phyloP scores from a whole-genome alignment of 2,329 filamentous ascomycete genomes.

The Ciborinia camelliae region DNA sequence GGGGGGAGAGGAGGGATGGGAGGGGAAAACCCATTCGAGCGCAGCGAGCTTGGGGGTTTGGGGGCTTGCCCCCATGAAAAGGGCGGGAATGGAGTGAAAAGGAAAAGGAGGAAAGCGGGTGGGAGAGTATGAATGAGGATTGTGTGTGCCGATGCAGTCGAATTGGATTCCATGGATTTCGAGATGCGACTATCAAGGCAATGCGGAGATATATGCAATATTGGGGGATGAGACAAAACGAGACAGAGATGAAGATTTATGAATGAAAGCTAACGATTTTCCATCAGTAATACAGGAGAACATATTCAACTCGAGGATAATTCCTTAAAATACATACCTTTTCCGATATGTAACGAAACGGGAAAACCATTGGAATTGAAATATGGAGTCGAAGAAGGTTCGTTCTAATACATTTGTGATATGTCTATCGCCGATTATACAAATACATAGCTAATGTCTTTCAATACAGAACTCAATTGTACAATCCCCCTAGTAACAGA shows the following conservation, averaged over 20 bases:
- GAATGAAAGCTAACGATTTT: not conserved
- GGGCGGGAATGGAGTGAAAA: no score
- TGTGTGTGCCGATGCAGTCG: not conserved
- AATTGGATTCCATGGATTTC: no score
- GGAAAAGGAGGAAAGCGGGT: not conserved
- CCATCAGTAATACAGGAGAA: slow-evolving; percentile 74
- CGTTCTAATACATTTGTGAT: no score
- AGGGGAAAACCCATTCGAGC: not conserved
- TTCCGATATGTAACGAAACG: slow-evolving; percentile 88
- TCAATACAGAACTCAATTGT: slow-evolving; percentile 76
- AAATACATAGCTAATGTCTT: no score
- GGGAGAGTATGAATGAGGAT: not conserved
- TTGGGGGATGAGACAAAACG: not conserved
- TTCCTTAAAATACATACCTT: slow-evolving; percentile 88
- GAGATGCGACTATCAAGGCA: no score
- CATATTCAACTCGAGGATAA: slow-evolving; percentile 79
- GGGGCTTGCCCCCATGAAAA: slow-evolving; percentile 5
- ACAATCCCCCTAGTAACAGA: slow-evolving; percentile 75
- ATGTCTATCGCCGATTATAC: no score
- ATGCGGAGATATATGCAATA: no score
- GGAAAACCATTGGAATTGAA: slow-evolving; percentile 74
- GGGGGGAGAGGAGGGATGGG: not conserved
- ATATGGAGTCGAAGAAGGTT: slow-evolving; percentile 68
- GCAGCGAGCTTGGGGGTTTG: slow-evolving; percentile 7
- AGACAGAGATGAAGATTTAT: not conserved